phyloP scores from a whole-genome alignment of 768 basidiomycete species.

The button mushroom (Agaricus bisporus) region DNA sequence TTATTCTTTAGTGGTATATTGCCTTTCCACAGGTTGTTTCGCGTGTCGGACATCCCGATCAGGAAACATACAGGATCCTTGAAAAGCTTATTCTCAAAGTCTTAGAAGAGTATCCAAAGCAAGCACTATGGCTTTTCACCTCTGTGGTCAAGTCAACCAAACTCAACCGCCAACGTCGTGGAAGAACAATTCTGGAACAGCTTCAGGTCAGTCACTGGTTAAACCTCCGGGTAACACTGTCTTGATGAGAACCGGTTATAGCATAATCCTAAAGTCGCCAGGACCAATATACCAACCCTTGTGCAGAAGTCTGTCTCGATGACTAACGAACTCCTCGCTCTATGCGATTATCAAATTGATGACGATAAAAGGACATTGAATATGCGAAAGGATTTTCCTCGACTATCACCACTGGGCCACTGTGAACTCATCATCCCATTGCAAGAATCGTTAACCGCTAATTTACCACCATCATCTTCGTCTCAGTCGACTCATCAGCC shows the following conservation, averaged over 20 bases:
- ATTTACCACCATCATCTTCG: constrained; percentile 69
- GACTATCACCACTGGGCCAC: constrained; percentile 48
- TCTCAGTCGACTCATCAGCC: constrained; percentile 65
- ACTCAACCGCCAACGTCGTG: constrained; percentile 50
- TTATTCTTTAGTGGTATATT: constrained; percentile 72
- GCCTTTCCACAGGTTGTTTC: constrained; percentile 98
- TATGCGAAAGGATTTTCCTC: constrained; percentile 53
- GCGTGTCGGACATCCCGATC: constrained; percentile 73
- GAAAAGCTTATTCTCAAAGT: constrained; percentile 64
- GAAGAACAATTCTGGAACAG: constrained; percentile 48
- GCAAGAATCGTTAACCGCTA: constrained; percentile 87
- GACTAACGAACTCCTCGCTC: constrained; percentile 60
- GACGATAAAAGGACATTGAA: constrained; percentile 31
- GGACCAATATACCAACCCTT: constrained; percentile 35
- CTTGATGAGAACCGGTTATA: not conserved
- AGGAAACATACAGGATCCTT: constrained; percentile 53
- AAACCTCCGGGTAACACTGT: not conserved
- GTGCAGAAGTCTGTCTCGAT: constrained; percentile 52
- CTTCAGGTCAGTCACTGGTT: constrained; percentile 40
- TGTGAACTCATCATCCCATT: constrained; percentile 81
- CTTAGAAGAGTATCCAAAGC: constrained; percentile 79
- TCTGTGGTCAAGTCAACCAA: constrained; percentile 86
- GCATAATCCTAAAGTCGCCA: constrained; percentile 14
- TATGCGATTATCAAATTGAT: constrained; percentile 55
- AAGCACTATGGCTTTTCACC: constrained; percentile 89